Conservation (phyloP, 345 rosid species). For the Microthlaspi erraticum region DNA sequence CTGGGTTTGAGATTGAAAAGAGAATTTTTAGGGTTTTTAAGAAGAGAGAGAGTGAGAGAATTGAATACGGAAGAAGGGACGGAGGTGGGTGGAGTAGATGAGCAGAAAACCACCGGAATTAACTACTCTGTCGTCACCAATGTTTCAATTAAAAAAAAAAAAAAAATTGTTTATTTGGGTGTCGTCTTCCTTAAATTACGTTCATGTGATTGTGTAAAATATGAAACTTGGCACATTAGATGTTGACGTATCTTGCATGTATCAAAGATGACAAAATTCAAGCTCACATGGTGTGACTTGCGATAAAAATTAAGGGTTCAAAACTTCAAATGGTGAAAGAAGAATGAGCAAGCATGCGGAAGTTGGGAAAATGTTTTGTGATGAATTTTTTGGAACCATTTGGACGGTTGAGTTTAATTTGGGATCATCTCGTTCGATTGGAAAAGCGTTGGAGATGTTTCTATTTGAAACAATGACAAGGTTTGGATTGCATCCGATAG, state of each 20-base stretch:
- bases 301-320: neutral
- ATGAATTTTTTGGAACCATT: no score
- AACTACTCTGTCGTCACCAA: slow-evolving; percentile 39
- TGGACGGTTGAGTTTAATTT: no score
- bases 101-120: slow-evolving; percentile 69
- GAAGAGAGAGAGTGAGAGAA: slow-evolving; percentile 1
- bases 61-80: slow-evolving; percentile 18
- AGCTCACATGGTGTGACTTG: neutral
- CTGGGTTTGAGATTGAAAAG: neutral
- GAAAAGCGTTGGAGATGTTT: no score
- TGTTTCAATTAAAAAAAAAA: no score
- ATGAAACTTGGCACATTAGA: slow-evolving; percentile 29
- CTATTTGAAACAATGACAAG: no score
- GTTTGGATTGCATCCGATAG: no score
- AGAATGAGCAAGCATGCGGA: no score
- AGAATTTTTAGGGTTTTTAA: slow-evolving; percentile 23
- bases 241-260: slow-evolving; percentile 1
- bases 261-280: neutral
- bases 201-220: slow-evolving; percentile 16
- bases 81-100: slow-evolving; percentile 60
- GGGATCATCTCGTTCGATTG: no score
- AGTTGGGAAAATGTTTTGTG: no score
- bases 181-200: neutral
- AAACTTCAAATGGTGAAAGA: neutral
- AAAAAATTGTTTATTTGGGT: no score